phyloP scores from a whole-genome alignment of 2,329 filamentous ascomycete species.

The Nemania sp. region DNA sequence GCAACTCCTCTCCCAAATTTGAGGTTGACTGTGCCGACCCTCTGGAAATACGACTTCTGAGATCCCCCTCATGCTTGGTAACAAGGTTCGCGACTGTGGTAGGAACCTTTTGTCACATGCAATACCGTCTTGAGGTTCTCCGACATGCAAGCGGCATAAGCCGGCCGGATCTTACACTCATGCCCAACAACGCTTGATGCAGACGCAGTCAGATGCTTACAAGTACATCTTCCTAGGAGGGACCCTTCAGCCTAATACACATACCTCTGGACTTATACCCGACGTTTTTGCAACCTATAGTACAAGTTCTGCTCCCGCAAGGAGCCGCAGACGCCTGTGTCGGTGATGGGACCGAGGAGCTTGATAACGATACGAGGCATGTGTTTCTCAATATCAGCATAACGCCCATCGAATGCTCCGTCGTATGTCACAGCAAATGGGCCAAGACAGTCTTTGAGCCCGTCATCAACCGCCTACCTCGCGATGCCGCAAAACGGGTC shows the following conservation, averaged over 20 bases:
- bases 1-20: slow-evolving; percentile 14
- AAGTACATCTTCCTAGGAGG: slow-evolving; percentile 64
- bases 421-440: slow-evolving; percentile 81
- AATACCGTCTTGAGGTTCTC: not conserved
- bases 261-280: slow-evolving; percentile 81
- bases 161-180: not conserved
- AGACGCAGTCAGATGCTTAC: slow-evolving; percentile 18
- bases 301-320: slow-evolving; percentile 79
- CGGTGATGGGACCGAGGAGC: slow-evolving; percentile 48
- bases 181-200: not conserved
- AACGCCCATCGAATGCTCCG: slow-evolving; percentile 88
- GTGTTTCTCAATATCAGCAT: slow-evolving; percentile 92
- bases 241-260: slow-evolving; percentile 85
- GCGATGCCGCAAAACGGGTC: slow-evolving; percentile 57
- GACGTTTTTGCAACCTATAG: slow-evolving; percentile 80
- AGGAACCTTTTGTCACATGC: slow-evolving; percentile 9
- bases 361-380: slow-evolving; percentile 62
- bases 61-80: not conserved
- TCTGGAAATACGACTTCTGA: not conserved
- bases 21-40: not conserved
- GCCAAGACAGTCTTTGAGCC: slow-evolving; percentile 77
- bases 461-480: slow-evolving; percentile 66
- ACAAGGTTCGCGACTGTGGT: slow-evolving; percentile 2
- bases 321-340: slow-evolving; percentile 42
- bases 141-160: slow-evolving; percentile 17